phyloP scores from a whole-genome alignment of 257 asterid species.

The Plantago major region DNA sequence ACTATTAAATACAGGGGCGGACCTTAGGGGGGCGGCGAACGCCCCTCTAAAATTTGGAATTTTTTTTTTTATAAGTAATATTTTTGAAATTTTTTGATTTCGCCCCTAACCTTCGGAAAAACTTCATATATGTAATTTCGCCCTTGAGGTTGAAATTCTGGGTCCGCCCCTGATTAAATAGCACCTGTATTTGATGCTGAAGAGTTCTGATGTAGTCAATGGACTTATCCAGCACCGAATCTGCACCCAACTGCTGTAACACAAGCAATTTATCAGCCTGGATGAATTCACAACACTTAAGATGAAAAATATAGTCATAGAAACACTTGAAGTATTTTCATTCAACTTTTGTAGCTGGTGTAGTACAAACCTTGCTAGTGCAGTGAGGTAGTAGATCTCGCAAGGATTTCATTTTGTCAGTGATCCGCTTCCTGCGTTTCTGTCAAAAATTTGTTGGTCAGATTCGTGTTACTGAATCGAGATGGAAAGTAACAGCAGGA shows the following conservation, averaged over 20 bases:
- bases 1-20: too few relatives aligned
- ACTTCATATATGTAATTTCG: too few relatives aligned
- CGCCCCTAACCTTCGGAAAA: too few relatives aligned
- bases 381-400: background rate
- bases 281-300: background rate
- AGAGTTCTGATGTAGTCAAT: slow-evolving; percentile 5
- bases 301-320: background rate
- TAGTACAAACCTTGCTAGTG: background rate
- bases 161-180: too few relatives aligned
- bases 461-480: too few relatives aligned
- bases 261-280: too few relatives aligned
- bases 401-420: background rate
- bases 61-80: too few relatives aligned
- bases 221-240: slow-evolving; percentile 3
- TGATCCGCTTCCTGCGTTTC: background rate
- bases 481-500: too few relatives aligned
- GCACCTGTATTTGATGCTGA: background rate
- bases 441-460: background rate
- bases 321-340: background rate
- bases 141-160: too few relatives aligned
- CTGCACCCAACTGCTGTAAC: background rate
- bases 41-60: too few relatives aligned
- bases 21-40: too few relatives aligned
- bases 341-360: background rate
- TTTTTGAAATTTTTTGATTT: too few relatives aligned